Evolutionary conservation across 768 basidiomycete genomes (phyloP), one percentile per base, ranked within the genome.

Genomic region (Boletus patriciae): DNA sequence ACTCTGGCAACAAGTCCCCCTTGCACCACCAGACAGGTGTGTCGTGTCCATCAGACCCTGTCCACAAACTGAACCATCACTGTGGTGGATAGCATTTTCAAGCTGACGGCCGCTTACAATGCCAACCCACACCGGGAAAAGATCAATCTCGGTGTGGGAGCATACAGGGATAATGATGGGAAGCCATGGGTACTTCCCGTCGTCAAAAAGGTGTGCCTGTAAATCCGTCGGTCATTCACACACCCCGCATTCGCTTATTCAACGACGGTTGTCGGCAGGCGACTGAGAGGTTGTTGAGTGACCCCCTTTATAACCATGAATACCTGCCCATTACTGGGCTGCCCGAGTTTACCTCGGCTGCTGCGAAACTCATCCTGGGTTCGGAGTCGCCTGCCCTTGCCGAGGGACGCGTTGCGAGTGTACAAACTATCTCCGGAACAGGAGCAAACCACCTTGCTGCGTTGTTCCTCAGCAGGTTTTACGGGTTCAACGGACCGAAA

Each of bases 341-440:
- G 41, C 83, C 88, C 37, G 86, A 87, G 55, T 98, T 88, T 69
- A 93, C 88, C 15, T 74, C 80, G 53, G 86, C 87, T 7, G 94
- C 95, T 7, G 92, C 88, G 15, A 86, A 83, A 64, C 76, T 98
- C 46, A 88, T 96, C 43, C 79, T 97, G 40, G 92, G 93, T 7
- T 36, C 78, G n/a, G 76, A 84, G 46, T 89, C 89, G 16, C 77
- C 80, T 50, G 90, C 86, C 15, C 76, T 98, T 58, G 74, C 79
- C 61, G 88, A 92, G 58, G 78, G 77, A 31, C 84, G 92, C 49
- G 86, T 86, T 33, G 79, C 83, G 40, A 90, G 87, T 70, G 90
- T 90, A 46, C 95, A 98, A 76, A 95, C 95, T 15, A 90, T 97
- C 62, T 96, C 93, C 15, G 95, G 95, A 27, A 98, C 95, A 3